Evolutionary conservation across 78 protist species (phyloP), one percentile per base, ranked within the genome.

Genomic region (Polysphondylium violaceum): DNA sequence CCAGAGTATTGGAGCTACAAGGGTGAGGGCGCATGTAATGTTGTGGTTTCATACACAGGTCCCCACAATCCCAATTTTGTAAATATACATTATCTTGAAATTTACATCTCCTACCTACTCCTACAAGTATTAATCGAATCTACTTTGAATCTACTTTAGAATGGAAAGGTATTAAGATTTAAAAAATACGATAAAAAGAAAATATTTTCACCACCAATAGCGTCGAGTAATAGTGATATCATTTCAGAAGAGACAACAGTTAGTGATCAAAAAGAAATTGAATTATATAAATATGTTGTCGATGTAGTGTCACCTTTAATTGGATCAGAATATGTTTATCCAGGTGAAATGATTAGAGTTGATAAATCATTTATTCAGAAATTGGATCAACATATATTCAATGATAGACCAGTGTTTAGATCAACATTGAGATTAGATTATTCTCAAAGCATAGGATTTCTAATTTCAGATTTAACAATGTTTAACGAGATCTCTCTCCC

Each of bases 21-120:
- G 41, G 78, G 90, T 0, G 90, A 81, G 21, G 90, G 90, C 21
- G 90, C 90, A 23, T 68, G 75, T 58, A 81, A 81, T 69, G 31
- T 81, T 31, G 90, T 81, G 6, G 21, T 81, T 19, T 69, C 67
- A 25, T 81, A 81, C 7, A 27, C 8, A 38, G 88, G 88, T 14
- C 73, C 64, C 6, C 2, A 19, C 33, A 35, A 41, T 58, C 19
- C 31, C 5, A 64, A 61, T 27, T 76, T 76, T 17, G 86, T 76
- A 44, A 16, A 31, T 76, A 35, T 35, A 31, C 19, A 23, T 38
- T 61, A 27, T 36, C 35, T 33, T 27, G 29, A 47, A 47, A 47
- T 47, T 7, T 47, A 14, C 7, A 47, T 47, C 53, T 47, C 53
- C 7, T 14, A 47, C 7, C 7, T 47, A 47, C 17, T 61, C 16